Evolutionary conservation across 495 filamentous ascomycete genomes (phyloP).

Genomic region (Schizothecium vesticola): DNA sequence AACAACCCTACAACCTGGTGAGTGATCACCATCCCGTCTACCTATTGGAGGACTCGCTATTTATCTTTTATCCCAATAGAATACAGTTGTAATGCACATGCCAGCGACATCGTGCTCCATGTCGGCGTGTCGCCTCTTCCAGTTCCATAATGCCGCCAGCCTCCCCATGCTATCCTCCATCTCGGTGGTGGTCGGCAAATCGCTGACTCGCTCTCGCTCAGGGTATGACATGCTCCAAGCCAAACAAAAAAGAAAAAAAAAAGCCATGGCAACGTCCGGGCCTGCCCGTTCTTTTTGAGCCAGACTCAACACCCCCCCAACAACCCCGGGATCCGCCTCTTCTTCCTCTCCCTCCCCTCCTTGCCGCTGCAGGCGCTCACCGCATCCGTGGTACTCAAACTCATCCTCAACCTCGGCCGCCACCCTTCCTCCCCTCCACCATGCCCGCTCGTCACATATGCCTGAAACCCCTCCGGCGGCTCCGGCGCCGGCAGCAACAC

Average conservation of each 20-base stretch:
- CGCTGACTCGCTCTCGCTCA: not conserved
- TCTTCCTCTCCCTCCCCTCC: not conserved
- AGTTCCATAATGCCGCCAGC: not conserved
- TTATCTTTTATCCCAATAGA: not conserved
- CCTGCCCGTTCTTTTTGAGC: not conserved
- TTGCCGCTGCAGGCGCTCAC: not conserved
- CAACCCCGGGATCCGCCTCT: not conserved
- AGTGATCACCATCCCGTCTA: not conserved
- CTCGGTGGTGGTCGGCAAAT: not conserved
- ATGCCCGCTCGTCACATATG: not conserved
- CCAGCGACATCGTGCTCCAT: not conserved
- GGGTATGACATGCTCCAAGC: not conserved
- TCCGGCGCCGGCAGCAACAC: not conserved
- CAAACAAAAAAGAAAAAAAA: not conserved
- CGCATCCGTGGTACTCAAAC: not conserved
- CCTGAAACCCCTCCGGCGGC: not conserved
- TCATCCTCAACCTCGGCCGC: not conserved
- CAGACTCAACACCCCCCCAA: not conserved
- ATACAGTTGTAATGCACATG: not conserved
- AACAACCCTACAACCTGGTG: not conserved
- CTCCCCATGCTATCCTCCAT: not conserved
- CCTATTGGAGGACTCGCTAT: not conserved
- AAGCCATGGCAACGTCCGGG: not conserved
- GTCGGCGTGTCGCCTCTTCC: not conserved
- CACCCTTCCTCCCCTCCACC: not conserved